Conservation (phyloP, 2,329 filamentous ascomycete species). For the Akanthomyces uredinophilus region DNA sequence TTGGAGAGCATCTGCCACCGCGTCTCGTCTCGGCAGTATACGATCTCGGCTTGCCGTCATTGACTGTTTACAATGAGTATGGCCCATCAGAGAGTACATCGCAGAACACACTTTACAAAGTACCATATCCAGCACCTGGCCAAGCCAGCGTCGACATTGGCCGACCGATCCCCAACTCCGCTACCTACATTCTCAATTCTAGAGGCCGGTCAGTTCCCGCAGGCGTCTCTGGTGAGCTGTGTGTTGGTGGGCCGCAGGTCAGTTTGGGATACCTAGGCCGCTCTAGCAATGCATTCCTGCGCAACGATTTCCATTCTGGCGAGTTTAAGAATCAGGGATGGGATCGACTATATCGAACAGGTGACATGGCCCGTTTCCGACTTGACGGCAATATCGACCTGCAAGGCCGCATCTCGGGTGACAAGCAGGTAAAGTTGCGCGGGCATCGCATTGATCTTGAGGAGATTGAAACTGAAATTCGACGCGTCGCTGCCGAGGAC, state of each 20-base stretch:
- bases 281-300: slow-evolving; percentile 1
- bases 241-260: slow-evolving; percentile 3
- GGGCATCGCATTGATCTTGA: slow-evolving; percentile 34
- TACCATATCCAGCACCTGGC: not conserved
- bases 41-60: not conserved
- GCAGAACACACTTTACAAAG: not conserved
- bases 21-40: not conserved
- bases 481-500: slow-evolving; percentile 18
- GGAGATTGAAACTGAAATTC: slow-evolving; percentile 29
- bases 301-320: not conserved
- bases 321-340: slow-evolving; percentile 15
- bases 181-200: slow-evolving; percentile 4
- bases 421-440: slow-evolving; percentile 32
- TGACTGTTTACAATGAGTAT: slow-evolving; percentile 2
- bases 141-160: not conserved
- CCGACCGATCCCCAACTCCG: not conserved
- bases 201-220: not conserved
- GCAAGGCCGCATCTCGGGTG: slow-evolving; percentile 33
- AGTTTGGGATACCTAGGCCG: slow-evolving; percentile 7
- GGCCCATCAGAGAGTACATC: slow-evolving; percentile 6
- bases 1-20: slow-evolving; percentile 4
- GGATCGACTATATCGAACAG: slow-evolving; percentile 38
- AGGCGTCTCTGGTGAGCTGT: slow-evolving; percentile 1
- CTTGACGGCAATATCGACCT: slow-evolving; percentile 32
- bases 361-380: slow-evolving; percentile 35